phyloP scores from a whole-genome alignment of 1,284 basidiomycete genomes.

The Ganoderma sinense region DNA sequence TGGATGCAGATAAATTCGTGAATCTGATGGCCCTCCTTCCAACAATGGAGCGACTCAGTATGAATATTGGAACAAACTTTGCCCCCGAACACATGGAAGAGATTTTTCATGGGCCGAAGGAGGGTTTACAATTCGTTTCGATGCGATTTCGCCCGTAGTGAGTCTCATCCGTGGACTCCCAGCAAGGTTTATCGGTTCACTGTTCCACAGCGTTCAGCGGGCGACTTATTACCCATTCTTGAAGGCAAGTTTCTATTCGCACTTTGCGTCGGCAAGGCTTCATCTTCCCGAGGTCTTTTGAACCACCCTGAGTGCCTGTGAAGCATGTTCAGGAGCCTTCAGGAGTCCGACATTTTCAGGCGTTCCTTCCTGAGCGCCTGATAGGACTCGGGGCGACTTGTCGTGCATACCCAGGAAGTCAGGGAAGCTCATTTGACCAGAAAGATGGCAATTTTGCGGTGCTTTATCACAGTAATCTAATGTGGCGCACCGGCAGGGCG shows the following conservation, averaged over 20 bases:
- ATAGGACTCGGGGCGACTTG: no score
- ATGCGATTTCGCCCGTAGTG: slow-evolving; percentile 77
- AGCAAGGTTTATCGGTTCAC: neutral
- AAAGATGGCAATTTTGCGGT: no score
- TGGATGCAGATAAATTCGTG: slow-evolving; percentile 68
- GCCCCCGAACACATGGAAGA: slow-evolving; percentile 71
- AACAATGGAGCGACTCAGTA: slow-evolving; percentile 51
- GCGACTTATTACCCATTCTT: slow-evolving; percentile 77
- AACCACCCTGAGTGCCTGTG: no score
- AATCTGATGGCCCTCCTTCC: slow-evolving; percentile 61
- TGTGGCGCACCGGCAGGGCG: slow-evolving; percentile 49
- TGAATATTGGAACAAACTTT: slow-evolving; percentile 71
- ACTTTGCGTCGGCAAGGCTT: neutral
- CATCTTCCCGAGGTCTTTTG: no score
- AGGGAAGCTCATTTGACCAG: no score
- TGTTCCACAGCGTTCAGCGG: slow-evolving; percentile 59
- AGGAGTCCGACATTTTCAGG: no score
- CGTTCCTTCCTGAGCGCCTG: no score
- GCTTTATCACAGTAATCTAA: slow-evolving; percentile 1
- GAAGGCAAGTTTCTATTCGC: slow-evolving; percentile 46
- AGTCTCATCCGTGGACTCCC: slow-evolving; percentile 11
- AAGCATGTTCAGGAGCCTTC: no score
- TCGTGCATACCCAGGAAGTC: no score
- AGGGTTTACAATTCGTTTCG: slow-evolving; percentile 51
- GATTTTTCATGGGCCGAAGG: slow-evolving; percentile 53